Base-by-base conservation (phyloP, 164 flowering plant genomes). In the Chloranthus sessilifolius region DNA sequence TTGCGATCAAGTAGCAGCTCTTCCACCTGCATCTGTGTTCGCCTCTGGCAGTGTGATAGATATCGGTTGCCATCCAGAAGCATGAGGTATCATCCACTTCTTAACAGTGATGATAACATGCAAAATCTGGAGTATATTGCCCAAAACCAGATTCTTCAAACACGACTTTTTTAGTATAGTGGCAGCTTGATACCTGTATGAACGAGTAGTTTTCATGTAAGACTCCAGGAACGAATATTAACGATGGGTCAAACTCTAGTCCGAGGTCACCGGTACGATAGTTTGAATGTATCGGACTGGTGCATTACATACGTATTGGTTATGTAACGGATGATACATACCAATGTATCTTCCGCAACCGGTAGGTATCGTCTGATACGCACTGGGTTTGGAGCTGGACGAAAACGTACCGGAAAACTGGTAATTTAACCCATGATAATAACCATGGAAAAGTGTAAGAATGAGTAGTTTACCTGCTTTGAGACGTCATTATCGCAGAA, bases 11-110 rank as follows among this genome's bases (percentile, higher is more conserved):
- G 68, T 28, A 63, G 55, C 42, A 50, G 72, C 20, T 56, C 21
- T 59, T 57, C 56, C 34, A 48, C 57, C 67, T 48, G 28, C 44
- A 52, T 63, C 70, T 20, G 59, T 25, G 35, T 47, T 47, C 53
- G 33, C n/a, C 59, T 77, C 84, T 7, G 58, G 33, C 50, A 80
- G 55, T 51, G 62, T 67, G 65, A 91, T 61, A 31, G 35, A 62
- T 66, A 91, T 33, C 37, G 98, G 95, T 52, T 81, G 80, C 96
- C 96, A 91, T 62, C 96, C 96, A 9, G 79, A 71, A 16, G 68
- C 75, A 67, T 73, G 77, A 54, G 60, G 69, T 31, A 55, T 31
- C 33, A 91, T 77, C 98, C 98, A 91, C 64, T 63, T 78, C 61
- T 79, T 88, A 50, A 49, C 3, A 21, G 59, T 48, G 26, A 71